Evolutionary conservation across 768 basidiomycete genomes (phyloP).

Genomic region (Tulasnella sp.): DNA sequence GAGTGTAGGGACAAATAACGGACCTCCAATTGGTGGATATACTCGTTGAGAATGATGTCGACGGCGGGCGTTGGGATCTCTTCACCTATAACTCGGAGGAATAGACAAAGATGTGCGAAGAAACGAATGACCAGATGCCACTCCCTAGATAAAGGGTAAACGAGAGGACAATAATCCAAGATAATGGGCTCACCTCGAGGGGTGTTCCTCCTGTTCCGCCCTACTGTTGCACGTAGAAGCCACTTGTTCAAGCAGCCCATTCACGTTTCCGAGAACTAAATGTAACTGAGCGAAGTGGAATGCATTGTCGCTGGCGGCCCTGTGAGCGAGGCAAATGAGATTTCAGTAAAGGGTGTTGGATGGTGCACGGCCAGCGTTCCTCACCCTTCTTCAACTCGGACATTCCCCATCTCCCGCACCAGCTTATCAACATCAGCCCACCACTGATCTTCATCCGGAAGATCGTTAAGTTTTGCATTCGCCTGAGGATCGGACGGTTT

Average conservation of each 20-base stretch:
- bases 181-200: neutral
- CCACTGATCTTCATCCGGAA: slow-evolving; percentile 47
- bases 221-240: slow-evolving; percentile 23
- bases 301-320: slow-evolving; percentile 41
- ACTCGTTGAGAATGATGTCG: slow-evolving; percentile 79
- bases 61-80: slow-evolving; percentile 63
- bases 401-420: slow-evolving; percentile 50
- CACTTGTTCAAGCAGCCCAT: slow-evolving; percentile 54
- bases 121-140: slow-evolving; percentile 44
- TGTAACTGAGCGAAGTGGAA: slow-evolving; percentile 77
- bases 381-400: slow-evolving; percentile 59
- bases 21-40: slow-evolving; percentile 81
- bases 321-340: neutral
- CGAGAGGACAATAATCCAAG: neutral
- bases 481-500: neutral
- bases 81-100: slow-evolving; percentile 72
- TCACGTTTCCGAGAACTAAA: slow-evolving; percentile 65
- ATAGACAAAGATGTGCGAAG: slow-evolving; percentile 88
- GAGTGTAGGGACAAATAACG: slow-evolving; percentile 22
- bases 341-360: neutral
- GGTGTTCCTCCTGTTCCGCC: neutral
- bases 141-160: neutral
- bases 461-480: slow-evolving; percentile 23
- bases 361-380: slow-evolving; percentile 17
- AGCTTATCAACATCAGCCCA: slow-evolving; percentile 53